A percentile compares a stretch with the other conserved stretches of the same genome.
Evolutionary conservation across 225 moss, liverwort and hornwort genomes (phyloP).

Genomic region (Physcomitrellopsis africana): DNA sequence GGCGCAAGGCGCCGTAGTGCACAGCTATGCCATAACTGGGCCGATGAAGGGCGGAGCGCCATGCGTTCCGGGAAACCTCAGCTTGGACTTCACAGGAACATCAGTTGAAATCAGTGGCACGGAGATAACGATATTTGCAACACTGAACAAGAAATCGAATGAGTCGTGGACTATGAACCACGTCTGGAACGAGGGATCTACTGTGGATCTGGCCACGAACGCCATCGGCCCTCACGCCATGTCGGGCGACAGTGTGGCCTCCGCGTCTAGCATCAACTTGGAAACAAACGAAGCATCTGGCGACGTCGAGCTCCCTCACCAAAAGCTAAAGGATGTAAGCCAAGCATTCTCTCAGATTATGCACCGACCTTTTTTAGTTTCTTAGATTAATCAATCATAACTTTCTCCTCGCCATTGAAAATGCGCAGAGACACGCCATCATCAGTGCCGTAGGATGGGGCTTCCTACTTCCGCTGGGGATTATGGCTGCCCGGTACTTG

Average conservation of each 20-base stretch:
- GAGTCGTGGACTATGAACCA: slow-evolving; percentile 22
- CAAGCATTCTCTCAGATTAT: too few relatives aligned
- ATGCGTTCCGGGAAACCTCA: slow-evolving; percentile 21
- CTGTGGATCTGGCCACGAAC: slow-evolving; percentile 10
- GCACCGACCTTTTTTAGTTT: not conserved
- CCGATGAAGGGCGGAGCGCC: not conserved
- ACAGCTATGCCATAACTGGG: slow-evolving; percentile 33
- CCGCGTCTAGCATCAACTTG: slow-evolving; percentile 31
- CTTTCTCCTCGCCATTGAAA: not conserved
- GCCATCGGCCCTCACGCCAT: not conserved
- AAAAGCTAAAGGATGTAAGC: slow-evolving; percentile 39
- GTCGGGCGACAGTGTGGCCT: slow-evolving; percentile 19
- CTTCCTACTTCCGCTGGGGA: slow-evolving; percentile 39
- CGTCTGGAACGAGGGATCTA: slow-evolving; percentile 34
- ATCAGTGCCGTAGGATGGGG: slow-evolving; percentile 33
- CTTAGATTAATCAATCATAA: not conserved
- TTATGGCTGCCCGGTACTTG: slow-evolving; percentile 40
- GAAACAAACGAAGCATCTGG: slow-evolving; percentile 21
- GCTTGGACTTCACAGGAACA: slow-evolving; percentile 7
- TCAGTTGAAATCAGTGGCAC: slow-evolving; percentile 12
- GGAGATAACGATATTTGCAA: slow-evolving; percentile 29
- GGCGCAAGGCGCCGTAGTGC: slow-evolving; percentile 9
- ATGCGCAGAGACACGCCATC: slow-evolving; percentile 34
- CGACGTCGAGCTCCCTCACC: slow-evolving; percentile 14
- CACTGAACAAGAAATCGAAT: slow-evolving; percentile 31